Evolutionary conservation across 495 filamentous ascomycete genomes (phyloP).

Genomic region (Aspergillus homomorphus): DNA sequence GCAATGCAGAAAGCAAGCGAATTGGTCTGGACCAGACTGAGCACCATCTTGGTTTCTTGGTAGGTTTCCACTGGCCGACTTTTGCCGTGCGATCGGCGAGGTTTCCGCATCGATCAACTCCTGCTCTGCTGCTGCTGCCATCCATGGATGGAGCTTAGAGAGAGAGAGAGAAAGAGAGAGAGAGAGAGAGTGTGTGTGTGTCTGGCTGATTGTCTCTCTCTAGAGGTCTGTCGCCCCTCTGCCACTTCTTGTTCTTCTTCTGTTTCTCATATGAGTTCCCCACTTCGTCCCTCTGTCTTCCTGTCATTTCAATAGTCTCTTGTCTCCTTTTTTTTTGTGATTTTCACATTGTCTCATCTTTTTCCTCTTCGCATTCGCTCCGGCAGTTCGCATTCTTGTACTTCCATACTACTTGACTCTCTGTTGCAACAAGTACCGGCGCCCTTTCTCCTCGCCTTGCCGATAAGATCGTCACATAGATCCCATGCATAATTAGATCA

Average conservation of each 20-base stretch:
- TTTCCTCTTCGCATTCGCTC: slow-evolving; percentile 1
- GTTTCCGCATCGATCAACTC: slow-evolving; percentile 8
- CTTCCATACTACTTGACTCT: neutral
- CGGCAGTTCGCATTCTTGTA: neutral
- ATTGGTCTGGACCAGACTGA: neutral
- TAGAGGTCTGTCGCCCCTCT: too few relatives aligned
- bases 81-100: slow-evolving; percentile 18
- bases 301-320: slow-evolving; percentile 3
- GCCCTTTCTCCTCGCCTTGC: neutral
- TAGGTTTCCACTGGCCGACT: slow-evolving; percentile 8
- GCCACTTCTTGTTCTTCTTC: neutral
- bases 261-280: neutral
- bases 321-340: slow-evolving; percentile 1
- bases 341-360: neutral
- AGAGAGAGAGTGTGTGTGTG: neutral
- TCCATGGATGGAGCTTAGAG: neutral
- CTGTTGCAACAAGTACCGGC: neutral
- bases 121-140: slow-evolving; percentile 3
- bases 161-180: too few relatives aligned
- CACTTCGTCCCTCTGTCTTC: neutral
- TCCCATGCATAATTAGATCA: neutral
- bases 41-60: neutral
- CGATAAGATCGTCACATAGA: neutral
- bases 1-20: neutral
- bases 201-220: too few relatives aligned